Percentiles rank a stretch among this genome's conserved stretches.
Conservation (phyloP, 78 protist genomes). For the Dictyostelium intermedium region DNA sequence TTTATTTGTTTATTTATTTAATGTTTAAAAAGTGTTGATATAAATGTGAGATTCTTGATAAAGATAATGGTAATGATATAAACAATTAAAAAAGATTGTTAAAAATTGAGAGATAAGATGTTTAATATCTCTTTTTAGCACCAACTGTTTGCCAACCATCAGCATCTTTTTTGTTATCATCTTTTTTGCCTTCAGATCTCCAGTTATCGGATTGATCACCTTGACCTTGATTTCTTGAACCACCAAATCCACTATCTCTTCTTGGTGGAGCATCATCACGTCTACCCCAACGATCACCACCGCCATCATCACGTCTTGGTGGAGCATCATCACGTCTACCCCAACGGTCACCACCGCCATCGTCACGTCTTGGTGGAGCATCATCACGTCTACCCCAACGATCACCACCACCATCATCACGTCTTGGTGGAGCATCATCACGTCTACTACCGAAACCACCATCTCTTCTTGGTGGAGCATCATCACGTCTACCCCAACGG, state of each 20-base stretch:
- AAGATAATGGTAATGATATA: not conserved
- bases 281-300: not conserved
- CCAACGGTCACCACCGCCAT: not conserved
- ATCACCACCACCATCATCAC: not conserved
- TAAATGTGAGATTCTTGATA: too few species aligned
- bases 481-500: not conserved
- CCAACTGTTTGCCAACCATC: slow-evolving; percentile 78
- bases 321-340: slow-evolving; percentile 20
- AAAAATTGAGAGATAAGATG: not conserved
- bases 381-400: slow-evolving; percentile 9
- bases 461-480: slow-evolving; percentile 1
- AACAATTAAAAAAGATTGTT: not conserved
- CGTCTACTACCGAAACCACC: not conserved
- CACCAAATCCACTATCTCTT: not conserved
- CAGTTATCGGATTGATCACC: not conserved
- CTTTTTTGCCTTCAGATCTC: not conserved
- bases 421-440: slow-evolving; percentile 14
- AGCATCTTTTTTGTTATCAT: slow-evolving; percentile 11
- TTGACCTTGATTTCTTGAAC: not conserved
- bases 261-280: not conserved
- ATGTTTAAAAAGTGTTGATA: too few species aligned
- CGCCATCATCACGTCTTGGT: not conserved
- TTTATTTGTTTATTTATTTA: too few species aligned
- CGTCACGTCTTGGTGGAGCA: not conserved
- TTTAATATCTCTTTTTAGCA: not conserved